Evolutionary conservation across 345 rosid genomes (phyloP).

Genomic region (Arabis alpina): DNA sequence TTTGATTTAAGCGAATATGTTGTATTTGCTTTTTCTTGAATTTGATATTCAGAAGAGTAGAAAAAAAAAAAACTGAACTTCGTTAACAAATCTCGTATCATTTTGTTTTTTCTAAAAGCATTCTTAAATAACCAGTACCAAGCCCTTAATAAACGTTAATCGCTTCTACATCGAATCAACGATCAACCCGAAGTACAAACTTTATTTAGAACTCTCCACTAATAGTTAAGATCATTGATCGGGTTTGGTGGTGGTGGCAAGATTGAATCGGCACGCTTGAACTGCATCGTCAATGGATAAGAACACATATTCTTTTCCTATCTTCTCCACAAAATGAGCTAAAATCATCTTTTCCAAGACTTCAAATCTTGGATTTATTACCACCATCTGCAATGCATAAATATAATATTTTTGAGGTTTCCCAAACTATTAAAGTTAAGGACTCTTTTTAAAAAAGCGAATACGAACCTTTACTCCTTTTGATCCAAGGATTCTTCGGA

Average conservation of each 20-base stretch:
- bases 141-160: too few relatives aligned
- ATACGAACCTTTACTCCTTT: constrained; percentile 56
- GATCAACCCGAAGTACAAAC: neutral
- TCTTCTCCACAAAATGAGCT: constrained; percentile 56
- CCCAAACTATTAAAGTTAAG: neutral
- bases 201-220: neutral
- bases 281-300: constrained; percentile 72
- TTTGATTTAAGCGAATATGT: too few relatives aligned
- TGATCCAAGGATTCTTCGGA: constrained; percentile 52
- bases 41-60: too few relatives aligned
- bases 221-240: constrained; percentile 16
- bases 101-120: too few relatives aligned
- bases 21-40: too few relatives aligned
- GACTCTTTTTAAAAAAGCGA: neutral
- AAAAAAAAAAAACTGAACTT: too few relatives aligned
- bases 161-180: too few relatives aligned
- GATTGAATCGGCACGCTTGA: constrained; percentile 52
- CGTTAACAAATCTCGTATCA: too few relatives aligned
- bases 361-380: constrained; percentile 75
- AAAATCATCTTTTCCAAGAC: constrained; percentile 83
- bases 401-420: neutral
- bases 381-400: constrained; percentile 50
- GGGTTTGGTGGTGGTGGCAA: constrained; percentile 14
- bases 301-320: constrained; percentile 66
- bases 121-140: too few relatives aligned